phyloP scores from a whole-genome alignment of 352 stramenopile species.

The Phytophthora tentaculata region DNA sequence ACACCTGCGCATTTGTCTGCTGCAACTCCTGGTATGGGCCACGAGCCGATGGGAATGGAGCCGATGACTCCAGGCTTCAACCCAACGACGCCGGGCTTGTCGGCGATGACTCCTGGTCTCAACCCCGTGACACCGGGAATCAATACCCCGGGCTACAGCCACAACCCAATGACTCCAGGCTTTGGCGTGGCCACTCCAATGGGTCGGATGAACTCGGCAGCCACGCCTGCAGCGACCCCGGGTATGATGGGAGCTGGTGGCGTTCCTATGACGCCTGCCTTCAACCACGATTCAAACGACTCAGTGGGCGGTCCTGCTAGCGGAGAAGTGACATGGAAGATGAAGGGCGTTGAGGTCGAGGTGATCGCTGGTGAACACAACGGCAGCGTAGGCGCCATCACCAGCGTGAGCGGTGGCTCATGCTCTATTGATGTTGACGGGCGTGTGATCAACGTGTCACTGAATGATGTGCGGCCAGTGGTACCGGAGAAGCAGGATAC shows the following conservation, averaged over 20 bases:
- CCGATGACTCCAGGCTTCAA: slow-evolving; percentile 90
- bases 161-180: slow-evolving; percentile 90
- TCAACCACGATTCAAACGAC: slow-evolving; percentile 61
- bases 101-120: slow-evolving; percentile 80
- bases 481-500: slow-evolving; percentile 89
- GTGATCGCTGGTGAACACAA: slow-evolving; percentile 71
- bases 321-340: slow-evolving; percentile 88
- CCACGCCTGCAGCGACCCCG: slow-evolving; percentile 71
- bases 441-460: slow-evolving; percentile 64
- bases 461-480: slow-evolving; percentile 77
- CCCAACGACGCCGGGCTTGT: slow-evolving; percentile 81
- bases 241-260: slow-evolving; percentile 71
- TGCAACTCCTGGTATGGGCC: slow-evolving; percentile 72
- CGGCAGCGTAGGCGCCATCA: slow-evolving; percentile 79
- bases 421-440: slow-evolving; percentile 87
- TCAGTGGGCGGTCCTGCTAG: slow-evolving; percentile 38
- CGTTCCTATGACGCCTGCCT: slow-evolving; percentile 82
- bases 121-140: slow-evolving; percentile 85
- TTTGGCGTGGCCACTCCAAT: slow-evolving; percentile 83
- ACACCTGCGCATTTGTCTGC: slow-evolving; percentile 76
- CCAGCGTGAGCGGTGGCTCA: slow-evolving; percentile 67
- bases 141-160: slow-evolving; percentile 83
- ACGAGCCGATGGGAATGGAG: slow-evolving; percentile 79
- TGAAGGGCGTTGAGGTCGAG: slow-evolving; percentile 87
- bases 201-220: slow-evolving; percentile 71